phyloP scores from a whole-genome alignment of 1,139 yeast genomes.

The Saccharomyces hybrid region DNA sequence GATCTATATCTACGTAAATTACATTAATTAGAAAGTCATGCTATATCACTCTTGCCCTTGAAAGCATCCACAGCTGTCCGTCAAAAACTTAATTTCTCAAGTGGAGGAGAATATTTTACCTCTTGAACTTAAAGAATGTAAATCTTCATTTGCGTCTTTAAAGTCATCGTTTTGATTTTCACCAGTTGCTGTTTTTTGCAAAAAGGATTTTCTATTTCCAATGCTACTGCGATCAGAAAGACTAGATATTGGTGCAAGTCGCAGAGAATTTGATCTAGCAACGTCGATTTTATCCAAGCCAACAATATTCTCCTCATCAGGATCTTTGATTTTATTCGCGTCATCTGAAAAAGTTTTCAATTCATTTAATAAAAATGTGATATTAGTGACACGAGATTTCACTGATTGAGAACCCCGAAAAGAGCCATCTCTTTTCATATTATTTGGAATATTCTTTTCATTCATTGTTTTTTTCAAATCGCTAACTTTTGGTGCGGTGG shows the following conservation, averaged over 20 bases:
- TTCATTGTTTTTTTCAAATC: constrained; percentile 25
- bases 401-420: constrained; percentile 31
- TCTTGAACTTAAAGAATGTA: constrained; percentile 19
- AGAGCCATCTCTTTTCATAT: constrained; percentile 4
- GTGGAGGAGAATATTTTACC: constrained; percentile 17
- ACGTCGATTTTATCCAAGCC: constrained; percentile 28
- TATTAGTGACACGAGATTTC: constrained; percentile 31
- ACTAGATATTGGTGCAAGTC: constrained; percentile 12
- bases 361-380: constrained; percentile 31
- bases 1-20: neutral
- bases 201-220: constrained; percentile 10
- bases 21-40: neutral
- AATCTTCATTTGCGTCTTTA: constrained; percentile 26
- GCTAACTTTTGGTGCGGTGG: constrained; percentile 24
- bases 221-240: constrained; percentile 2
- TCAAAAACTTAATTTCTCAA: neutral
- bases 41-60: neutral
- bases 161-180: constrained; percentile 20
- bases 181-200: constrained; percentile 1
- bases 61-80: neutral
- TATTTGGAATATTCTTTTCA: constrained; percentile 6
- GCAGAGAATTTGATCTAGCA: constrained; percentile 24
- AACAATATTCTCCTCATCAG: constrained; percentile 31
- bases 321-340: constrained; percentile 25
- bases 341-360: constrained; percentile 21